phyloP scores from a whole-genome alignment of 805 yeast species.

The Metschnikowia santaceciliae region DNA sequence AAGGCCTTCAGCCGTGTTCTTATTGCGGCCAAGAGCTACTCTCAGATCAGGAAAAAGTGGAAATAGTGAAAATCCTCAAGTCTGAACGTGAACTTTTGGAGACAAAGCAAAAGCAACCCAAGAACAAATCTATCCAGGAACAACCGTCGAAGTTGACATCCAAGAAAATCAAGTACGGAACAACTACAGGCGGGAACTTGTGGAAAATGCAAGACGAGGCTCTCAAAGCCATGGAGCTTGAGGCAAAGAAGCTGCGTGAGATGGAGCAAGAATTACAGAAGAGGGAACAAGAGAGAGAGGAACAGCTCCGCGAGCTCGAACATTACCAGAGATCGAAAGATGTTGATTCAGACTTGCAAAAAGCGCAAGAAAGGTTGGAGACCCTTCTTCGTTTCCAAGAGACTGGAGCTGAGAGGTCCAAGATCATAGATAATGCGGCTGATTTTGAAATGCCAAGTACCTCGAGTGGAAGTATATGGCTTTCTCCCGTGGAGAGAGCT shows the following conservation, averaged over 20 bases:
- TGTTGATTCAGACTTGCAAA: slow-evolving; percentile 54
- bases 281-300: slow-evolving; percentile 32
- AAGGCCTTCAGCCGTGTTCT: slow-evolving; percentile 88
- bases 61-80: slow-evolving; percentile 50
- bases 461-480: slow-evolving; percentile 64
- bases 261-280: slow-evolving; percentile 18
- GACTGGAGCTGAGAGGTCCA: slow-evolving; percentile 84
- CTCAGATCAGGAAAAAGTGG: slow-evolving; percentile 54
- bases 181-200: slow-evolving; percentile 57
- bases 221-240: slow-evolving; percentile 55
- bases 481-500: slow-evolving; percentile 83
- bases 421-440: slow-evolving; percentile 87
- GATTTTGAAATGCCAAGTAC: slow-evolving; percentile 67
- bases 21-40: slow-evolving; percentile 72
- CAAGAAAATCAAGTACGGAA: slow-evolving; percentile 51
- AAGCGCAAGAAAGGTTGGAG: slow-evolving; percentile 73
- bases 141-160: slow-evolving; percentile 16
- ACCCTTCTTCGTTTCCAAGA: slow-evolving; percentile 76
- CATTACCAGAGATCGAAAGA: slow-evolving; percentile 37
- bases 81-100: slow-evolving; percentile 44
- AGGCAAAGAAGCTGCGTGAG: slow-evolving; percentile 24
- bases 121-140: slow-evolving; percentile 19
- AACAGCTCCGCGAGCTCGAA: slow-evolving; percentile 43
- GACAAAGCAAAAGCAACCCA: slow-evolving; percentile 19
- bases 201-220: slow-evolving; percentile 66